A percentile compares a stretch with the other conserved stretches of the same genome.
phyloP scores from a whole-genome alignment of 495 filamentous ascomycete genomes.

The Podospora pseudopauciseta region DNA sequence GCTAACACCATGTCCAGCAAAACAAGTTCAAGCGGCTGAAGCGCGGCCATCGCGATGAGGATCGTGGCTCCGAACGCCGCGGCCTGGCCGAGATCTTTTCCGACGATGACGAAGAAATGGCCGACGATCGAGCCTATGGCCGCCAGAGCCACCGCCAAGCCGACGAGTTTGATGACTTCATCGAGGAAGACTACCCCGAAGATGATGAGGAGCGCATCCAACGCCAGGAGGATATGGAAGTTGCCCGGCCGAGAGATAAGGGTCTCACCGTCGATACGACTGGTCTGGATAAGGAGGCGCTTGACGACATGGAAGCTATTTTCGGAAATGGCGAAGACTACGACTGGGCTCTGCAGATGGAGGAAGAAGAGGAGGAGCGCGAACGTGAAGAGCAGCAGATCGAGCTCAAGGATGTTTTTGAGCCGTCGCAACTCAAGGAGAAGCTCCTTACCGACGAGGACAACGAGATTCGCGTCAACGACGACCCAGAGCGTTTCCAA shows the following conservation, averaged over 20 bases:
- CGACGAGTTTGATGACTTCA: constrained; percentile 95
- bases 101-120: constrained; percentile 80
- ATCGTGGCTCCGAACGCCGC: constrained; percentile 57
- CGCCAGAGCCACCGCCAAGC: constrained; percentile 51
- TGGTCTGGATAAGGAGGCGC: constrained; percentile 82
- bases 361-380: constrained; percentile 72
- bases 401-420: constrained; percentile 97
- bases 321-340: constrained; percentile 96
- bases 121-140: constrained; percentile 55
- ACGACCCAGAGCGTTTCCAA: constrained; percentile 93
- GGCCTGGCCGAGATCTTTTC: constrained; percentile 89
- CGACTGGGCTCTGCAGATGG: constrained; percentile 82
- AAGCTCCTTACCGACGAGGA: constrained; percentile 94
- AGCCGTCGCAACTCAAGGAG: constrained; percentile 88
- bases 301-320: constrained; percentile 91
- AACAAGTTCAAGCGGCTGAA: constrained; percentile 93
- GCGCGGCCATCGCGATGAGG: constrained; percentile 74
- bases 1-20: constrained; percentile 45
- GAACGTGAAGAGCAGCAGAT: constrained; percentile 64
- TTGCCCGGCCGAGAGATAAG: constrained; percentile 66
- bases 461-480: constrained; percentile 76
- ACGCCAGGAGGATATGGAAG: constrained; percentile 81
- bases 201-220: constrained; percentile 75
- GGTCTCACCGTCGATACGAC: constrained; percentile 63
- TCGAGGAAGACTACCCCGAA: constrained; percentile 90